These are phyloP conservation scores for Aurifilum marmelostoma DNA, from an alignment of 2,329 filamentous ascomycete genomes.

Conservation along the genomic window DNA sequence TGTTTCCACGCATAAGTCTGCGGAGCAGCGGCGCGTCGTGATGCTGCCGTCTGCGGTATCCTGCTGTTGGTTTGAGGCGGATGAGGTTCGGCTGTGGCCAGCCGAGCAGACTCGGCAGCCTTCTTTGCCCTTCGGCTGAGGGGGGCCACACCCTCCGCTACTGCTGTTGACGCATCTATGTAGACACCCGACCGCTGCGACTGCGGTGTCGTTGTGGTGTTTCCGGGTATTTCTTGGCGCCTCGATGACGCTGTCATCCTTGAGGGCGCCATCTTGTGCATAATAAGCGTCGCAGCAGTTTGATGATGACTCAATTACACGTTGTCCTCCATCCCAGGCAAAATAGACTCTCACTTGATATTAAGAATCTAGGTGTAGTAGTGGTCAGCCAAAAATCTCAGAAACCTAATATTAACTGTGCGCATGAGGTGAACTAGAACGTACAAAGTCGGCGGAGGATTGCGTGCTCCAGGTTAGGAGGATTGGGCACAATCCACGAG, in stretches of 20 bases:
- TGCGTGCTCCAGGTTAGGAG: constrained; percentile 3
- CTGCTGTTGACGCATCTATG: constrained; percentile 33
- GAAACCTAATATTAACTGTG: constrained; percentile 14
- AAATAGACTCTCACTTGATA: constrained; percentile 29
- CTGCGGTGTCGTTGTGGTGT: constrained; percentile 32
- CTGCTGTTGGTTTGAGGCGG: constrained; percentile 36
- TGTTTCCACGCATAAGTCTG: constrained; percentile 37
- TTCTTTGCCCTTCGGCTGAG: constrained; percentile 35
- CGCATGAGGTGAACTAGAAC: neutral
- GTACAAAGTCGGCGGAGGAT: constrained; percentile 2
- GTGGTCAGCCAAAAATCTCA: constrained; percentile 15
- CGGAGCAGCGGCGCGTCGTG: constrained; percentile 35
- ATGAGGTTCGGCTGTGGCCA: constrained; percentile 7
- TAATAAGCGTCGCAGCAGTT: constrained; percentile 28
- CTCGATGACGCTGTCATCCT: constrained; percentile 35
- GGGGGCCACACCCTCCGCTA: constrained; percentile 33
- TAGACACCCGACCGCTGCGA: constrained; percentile 36
- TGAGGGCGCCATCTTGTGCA: constrained; percentile 40
- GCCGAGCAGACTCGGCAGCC: constrained; percentile 33
- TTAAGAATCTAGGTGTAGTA: neutral
- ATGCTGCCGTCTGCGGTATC: constrained; percentile 41
- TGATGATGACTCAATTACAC: constrained; percentile 27
- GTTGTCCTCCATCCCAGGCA: constrained; percentile 12
- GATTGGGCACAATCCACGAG: constrained; percentile 28
- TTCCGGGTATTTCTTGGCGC: constrained; percentile 34